Conservation (phyloP, 352 stramenopile species). For the Aphanomyces stellatus region DNA sequence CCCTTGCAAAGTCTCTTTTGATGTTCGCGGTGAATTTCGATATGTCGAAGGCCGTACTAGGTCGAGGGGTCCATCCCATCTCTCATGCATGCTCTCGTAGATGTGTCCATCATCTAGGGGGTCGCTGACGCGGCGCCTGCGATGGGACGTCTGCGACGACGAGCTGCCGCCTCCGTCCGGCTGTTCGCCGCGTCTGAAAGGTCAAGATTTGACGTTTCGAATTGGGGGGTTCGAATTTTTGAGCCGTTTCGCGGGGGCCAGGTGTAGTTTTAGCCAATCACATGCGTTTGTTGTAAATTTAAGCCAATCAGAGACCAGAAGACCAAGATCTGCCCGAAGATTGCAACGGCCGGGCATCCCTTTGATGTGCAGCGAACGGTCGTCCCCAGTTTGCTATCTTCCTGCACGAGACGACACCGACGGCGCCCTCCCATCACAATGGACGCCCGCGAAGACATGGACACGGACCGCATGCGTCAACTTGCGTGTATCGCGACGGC, state of each 20-base stretch:
- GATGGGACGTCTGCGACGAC: too few species aligned
- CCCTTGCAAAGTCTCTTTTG: too few species aligned
- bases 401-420: too few species aligned
- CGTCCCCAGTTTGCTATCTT: slow-evolving; percentile 5
- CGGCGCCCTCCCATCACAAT: not conserved
- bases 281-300: not conserved
- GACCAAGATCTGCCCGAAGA: slow-evolving; percentile 11
- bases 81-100: too few species aligned
- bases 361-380: slow-evolving; percentile 15
- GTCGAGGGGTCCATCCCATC: too few species aligned
- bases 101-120: too few species aligned
- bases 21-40: too few species aligned
- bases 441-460: not conserved
- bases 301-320: not conserved
- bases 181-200: too few species aligned
- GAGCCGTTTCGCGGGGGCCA: not conserved
- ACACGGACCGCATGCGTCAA: not conserved
- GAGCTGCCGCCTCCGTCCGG: too few species aligned
- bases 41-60: too few species aligned
- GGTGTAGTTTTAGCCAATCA: not conserved
- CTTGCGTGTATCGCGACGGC: slow-evolving; percentile 3
- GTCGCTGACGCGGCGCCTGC: too few species aligned
- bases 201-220: too few species aligned
- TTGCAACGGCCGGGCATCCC: slow-evolving; percentile 2
- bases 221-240: slow-evolving; percentile 6